A percentile compares a stretch with the other conserved stretches of the same genome.
Evolutionary conservation across 768 basidiomycete genomes (phyloP).

Genomic region (Gautieria morchelliformis): DNA sequence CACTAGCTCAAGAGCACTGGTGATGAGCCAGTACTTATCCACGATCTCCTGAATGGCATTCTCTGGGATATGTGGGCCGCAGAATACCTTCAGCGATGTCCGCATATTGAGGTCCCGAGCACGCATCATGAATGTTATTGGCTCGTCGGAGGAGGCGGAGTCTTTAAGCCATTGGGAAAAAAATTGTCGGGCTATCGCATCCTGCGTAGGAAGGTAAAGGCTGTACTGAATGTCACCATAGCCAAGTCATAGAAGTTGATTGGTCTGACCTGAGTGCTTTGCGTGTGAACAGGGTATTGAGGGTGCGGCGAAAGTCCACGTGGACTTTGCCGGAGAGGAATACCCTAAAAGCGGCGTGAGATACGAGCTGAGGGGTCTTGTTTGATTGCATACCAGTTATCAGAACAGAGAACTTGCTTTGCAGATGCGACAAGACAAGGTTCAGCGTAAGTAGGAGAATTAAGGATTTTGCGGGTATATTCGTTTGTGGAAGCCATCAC

Average conservation of each 20-base stretch:
- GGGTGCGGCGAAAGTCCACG: slow-evolving; percentile 83
- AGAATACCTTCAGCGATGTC: slow-evolving; percentile 92
- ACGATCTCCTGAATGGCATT: slow-evolving; percentile 71
- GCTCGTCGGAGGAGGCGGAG: slow-evolving; percentile 31
- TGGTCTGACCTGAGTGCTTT: slow-evolving; percentile 73
- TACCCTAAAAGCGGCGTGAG: slow-evolving; percentile 51
- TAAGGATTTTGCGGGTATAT: slow-evolving; percentile 89
- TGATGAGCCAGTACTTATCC: slow-evolving; percentile 95
- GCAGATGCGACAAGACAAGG: slow-evolving; percentile 92
- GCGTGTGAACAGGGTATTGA: slow-evolving; percentile 90
- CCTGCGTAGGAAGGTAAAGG: slow-evolving; percentile 16
- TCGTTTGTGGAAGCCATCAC: slow-evolving; percentile 96
- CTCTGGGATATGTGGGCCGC: slow-evolving; percentile 82
- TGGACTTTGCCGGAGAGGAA: slow-evolving; percentile 92
- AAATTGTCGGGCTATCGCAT: slow-evolving; percentile 22
- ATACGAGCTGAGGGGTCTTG: neutral
- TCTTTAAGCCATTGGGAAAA: slow-evolving; percentile 24
- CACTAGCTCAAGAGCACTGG: slow-evolving; percentile 90
- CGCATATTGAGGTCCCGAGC: slow-evolving; percentile 95
- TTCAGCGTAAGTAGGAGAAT: slow-evolving; percentile 86
- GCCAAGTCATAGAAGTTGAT: neutral
- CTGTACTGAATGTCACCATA: neutral
- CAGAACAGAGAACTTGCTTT: slow-evolving; percentile 71
- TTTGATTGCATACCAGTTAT: slow-evolving; percentile 64
- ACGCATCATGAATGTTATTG: slow-evolving; percentile 68